Evolutionary conservation across 176 grass and related monocot genomes (phyloP).

Genomic region (Triticum urartu): DNA sequence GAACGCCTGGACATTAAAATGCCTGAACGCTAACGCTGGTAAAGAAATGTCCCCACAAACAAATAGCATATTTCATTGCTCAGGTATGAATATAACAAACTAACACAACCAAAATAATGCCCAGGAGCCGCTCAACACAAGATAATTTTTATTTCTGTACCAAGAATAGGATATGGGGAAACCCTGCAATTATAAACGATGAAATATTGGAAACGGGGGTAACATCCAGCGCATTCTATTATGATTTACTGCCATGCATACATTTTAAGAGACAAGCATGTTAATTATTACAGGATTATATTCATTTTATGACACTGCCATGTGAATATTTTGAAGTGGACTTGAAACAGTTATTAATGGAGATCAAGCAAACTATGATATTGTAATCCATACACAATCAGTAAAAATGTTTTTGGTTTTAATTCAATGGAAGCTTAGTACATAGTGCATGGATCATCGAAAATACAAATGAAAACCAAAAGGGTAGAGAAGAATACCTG

Average conservation of each 20-base stretch:
- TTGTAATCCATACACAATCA: background rate
- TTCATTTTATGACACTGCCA: background rate
- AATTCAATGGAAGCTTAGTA: background rate
- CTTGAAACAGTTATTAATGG: background rate
- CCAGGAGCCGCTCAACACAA: background rate
- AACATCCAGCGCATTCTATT: background rate
- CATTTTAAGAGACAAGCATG: constrained; percentile 4
- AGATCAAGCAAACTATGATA: background rate
- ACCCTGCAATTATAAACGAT: background rate
- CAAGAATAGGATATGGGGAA: background rate
- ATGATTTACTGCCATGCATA: background rate
- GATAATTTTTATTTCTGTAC: background rate
- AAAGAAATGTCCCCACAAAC: constrained; percentile 12
- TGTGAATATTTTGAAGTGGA: background rate
- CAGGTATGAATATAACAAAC: constrained; percentile 14
- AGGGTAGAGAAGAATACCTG: constrained; percentile 53
- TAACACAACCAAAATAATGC: background rate
- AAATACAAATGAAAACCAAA: constrained; percentile 28
- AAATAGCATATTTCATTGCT: constrained; percentile 2
- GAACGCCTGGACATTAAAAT: constrained; percentile 6
- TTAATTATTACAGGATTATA: background rate
- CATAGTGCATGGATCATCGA: background rate
- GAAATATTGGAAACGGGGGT: background rate
- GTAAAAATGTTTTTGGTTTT: background rate
- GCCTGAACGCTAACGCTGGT: background rate